phyloP scores from a whole-genome alignment of 441 rosid species.

The Brassica balearica region DNA sequence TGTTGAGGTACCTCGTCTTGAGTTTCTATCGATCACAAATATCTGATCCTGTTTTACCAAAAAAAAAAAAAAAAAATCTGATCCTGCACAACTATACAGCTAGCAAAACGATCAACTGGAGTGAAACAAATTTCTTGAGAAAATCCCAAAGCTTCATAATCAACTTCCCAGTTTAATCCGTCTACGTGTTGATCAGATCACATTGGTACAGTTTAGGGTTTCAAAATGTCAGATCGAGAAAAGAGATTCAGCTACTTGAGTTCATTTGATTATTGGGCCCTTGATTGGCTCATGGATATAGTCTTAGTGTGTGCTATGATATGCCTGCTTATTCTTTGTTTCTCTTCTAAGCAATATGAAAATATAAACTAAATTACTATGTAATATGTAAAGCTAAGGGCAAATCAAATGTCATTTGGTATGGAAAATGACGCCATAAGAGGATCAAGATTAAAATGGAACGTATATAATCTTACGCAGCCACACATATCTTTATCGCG shows the following conservation, averaged over 20 bases:
- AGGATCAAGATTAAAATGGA: background rate
- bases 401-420: background rate
- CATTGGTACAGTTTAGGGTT: too few relatives aligned
- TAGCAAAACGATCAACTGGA: too few relatives aligned
- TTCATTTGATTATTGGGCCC: background rate
- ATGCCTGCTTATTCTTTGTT: background rate
- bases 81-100: too few relatives aligned
- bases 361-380: background rate
- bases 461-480: slow-evolving; percentile 17
- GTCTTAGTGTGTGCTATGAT: background rate
- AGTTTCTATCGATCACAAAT: too few relatives aligned
- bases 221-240: background rate
- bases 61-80: too few relatives aligned
- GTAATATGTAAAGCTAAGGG: background rate
- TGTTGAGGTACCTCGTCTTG: too few relatives aligned
- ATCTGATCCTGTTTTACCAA: too few relatives aligned
- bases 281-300: background rate
- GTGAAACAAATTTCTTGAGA: too few relatives aligned
- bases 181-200: too few relatives aligned
- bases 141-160: too few relatives aligned
- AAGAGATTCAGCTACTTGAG: background rate
- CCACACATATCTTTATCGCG: slow-evolving; percentile 31
- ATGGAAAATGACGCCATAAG: background rate
- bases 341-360: background rate
- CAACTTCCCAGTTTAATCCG: too few relatives aligned